These are phyloP conservation scores for Rhynchospora tenuis DNA, from an alignment of 176 grass and related monocot genomes.

Conservation along the genomic window DNA sequence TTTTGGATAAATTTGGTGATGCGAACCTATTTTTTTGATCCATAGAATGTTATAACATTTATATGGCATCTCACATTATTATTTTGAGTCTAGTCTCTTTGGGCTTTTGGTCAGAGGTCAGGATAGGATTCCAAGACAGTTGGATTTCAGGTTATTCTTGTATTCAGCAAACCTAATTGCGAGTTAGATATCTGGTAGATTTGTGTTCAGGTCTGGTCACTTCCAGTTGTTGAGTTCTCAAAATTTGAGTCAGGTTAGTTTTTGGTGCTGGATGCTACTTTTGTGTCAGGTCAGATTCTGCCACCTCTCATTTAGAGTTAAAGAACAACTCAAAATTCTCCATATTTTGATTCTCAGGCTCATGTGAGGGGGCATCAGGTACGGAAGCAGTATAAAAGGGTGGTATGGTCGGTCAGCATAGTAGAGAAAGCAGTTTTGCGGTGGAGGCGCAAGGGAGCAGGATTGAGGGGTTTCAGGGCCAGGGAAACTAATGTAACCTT, in stretches of 20 bases:
- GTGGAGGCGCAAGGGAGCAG: constrained; percentile 67
- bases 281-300: background rate
- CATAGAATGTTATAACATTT: background rate
- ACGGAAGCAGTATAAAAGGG: constrained; percentile 68
- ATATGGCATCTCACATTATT: background rate
- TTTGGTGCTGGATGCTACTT: background rate
- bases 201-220: background rate
- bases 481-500: constrained; percentile 21
- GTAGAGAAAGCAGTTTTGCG: constrained; percentile 71
- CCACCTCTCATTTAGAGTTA: background rate
- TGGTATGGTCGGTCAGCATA: constrained; percentile 68
- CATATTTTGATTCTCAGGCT: constrained; percentile 38
- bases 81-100: background rate
- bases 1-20: background rate
- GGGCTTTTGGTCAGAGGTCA: background rate
- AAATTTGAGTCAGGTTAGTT: background rate
- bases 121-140: background rate
- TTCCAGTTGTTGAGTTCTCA: background rate
- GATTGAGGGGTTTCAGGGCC: constrained; percentile 66
- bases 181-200: background rate
- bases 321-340: background rate
- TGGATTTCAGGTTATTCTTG: background rate
- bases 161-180: background rate
- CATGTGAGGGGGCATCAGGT: constrained; percentile 77
- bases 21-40: background rate